Evolutionary conservation across 257 asterid species (phyloP), one percentile per base, ranked within the genome.

Genomic region (Voacanga thouarsii): DNA sequence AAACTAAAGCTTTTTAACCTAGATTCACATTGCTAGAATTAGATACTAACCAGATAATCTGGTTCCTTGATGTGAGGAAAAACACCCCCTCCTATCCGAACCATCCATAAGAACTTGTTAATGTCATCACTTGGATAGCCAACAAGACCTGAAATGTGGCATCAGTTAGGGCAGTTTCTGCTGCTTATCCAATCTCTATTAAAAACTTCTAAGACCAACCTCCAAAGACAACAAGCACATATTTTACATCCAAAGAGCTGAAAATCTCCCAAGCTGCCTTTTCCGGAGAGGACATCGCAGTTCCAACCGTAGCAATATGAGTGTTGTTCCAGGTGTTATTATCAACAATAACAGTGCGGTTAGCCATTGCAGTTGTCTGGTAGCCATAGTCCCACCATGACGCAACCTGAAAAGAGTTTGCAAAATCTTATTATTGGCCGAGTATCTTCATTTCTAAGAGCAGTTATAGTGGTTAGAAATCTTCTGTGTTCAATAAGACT

Each of bases 351-450:
- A 96, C 99, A 5, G 99, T 96, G 70, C 99, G 97, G 86, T 96
- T 96, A 60, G 99, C 99, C 99, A 96, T 96, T 43, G 99, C 99
- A 86, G 99, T 96, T 79, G 99, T 96, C 88, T 96, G 99, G 85
- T 96, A 96, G 79, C 99, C 99, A 82, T 96, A 96, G 72, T 96
- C 99, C 99, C 99, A 96, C 99, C 99, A 96, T 74, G 99, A 93
- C 41, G 99, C 99, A 87, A 96, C 98, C 98, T 96, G 86, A 78
- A 86, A 74, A 47, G 28, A 72, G 82, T 82, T 76, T 39, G 71
- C 83, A 71, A 79, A 82, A 81, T 45, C 12, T 30, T 16, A 33
- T 24, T 59, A 49, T 51, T 3, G 64, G 15, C 21, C 39, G 69
- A 12, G 7, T 21, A 74, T 72, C 71, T 45, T 55, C 71, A 28